phyloP scores from a whole-genome alignment of 140 eudicot species.

The Stevia rebaudiana region DNA sequence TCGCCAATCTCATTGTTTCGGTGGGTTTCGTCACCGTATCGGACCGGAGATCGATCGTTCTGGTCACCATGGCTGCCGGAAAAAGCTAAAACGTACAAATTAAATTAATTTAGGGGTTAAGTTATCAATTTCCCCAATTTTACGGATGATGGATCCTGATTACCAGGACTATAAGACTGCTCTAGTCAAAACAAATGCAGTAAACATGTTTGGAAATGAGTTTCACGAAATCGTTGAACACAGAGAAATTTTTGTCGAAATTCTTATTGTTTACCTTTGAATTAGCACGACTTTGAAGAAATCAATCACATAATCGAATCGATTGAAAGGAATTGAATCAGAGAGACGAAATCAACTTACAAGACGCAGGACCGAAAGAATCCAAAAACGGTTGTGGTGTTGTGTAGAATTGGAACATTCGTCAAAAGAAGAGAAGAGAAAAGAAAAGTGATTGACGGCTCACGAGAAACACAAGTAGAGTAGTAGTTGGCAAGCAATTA shows the following conservation, averaged over 20 bases:
- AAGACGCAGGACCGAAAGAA: not conserved
- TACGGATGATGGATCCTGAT: conserved; percentile 15
- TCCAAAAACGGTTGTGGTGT: conserved; percentile 9
- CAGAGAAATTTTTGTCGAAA: not conserved
- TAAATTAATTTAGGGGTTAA: not conserved
- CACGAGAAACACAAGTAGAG: conserved; percentile 16
- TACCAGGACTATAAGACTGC: conserved; percentile 14
- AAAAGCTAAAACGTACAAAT: not conserved
- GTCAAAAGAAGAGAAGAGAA: not conserved
- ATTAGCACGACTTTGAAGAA: not conserved
- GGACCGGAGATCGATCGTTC: conserved; percentile 80
- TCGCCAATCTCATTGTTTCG: conserved; percentile 79
- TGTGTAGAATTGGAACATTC: not conserved
- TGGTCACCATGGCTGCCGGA: conserved; percentile 61
- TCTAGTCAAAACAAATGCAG: not conserved
- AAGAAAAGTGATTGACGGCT: not conserved
- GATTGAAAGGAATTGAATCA: not conserved
- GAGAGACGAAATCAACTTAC: not conserved
- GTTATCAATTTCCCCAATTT: conserved; percentile 12
- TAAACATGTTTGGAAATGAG: not conserved
- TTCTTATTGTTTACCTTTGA: not conserved
- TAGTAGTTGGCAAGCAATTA: conserved; percentile 18
- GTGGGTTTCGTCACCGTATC: conserved; percentile 97
- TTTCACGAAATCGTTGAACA: no score
- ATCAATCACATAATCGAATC: not conserved